These are phyloP conservation scores for Solanum appendiculatum DNA, from an alignment of 257 asterid species.

Conservation along the genomic window DNA sequence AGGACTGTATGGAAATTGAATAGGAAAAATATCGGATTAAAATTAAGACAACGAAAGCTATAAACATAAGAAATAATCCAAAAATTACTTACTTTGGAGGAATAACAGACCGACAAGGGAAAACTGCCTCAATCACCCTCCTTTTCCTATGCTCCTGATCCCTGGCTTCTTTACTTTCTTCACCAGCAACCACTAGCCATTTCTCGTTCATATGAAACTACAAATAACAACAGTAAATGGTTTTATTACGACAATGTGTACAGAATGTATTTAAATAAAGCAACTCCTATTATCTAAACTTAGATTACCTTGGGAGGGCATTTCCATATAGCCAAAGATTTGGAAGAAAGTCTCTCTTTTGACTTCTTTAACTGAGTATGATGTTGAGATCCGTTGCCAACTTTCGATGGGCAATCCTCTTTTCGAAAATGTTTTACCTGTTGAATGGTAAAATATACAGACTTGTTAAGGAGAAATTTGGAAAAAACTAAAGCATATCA, in stretches of 20 bases:
- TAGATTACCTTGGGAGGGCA: slow-evolving; percentile 13
- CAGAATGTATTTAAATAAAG: background rate
- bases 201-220: slow-evolving; percentile 17
- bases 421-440: background rate
- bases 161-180: slow-evolving; percentile 30
- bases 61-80: background rate
- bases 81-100: slow-evolving; percentile 25
- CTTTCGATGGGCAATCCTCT: slow-evolving; percentile 3
- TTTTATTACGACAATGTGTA: background rate
- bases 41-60: background rate
- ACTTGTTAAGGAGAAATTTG: background rate
- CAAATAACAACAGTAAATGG: background rate
- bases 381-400: background rate
- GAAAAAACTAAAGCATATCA: background rate
- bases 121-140: slow-evolving; percentile 9
- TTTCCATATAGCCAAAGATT: slow-evolving; percentile 13
- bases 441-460: background rate
- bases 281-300: background rate
- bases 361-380: background rate
- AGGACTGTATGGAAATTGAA: slow-evolving; percentile 13
- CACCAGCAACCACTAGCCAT: slow-evolving; percentile 42
- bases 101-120: slow-evolving; percentile 13
- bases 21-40: background rate
- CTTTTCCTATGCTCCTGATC: slow-evolving; percentile 11
- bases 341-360: background rate